phyloP scores from a whole-genome alignment of 306 rosid species.

The Fragaria ananassa region DNA sequence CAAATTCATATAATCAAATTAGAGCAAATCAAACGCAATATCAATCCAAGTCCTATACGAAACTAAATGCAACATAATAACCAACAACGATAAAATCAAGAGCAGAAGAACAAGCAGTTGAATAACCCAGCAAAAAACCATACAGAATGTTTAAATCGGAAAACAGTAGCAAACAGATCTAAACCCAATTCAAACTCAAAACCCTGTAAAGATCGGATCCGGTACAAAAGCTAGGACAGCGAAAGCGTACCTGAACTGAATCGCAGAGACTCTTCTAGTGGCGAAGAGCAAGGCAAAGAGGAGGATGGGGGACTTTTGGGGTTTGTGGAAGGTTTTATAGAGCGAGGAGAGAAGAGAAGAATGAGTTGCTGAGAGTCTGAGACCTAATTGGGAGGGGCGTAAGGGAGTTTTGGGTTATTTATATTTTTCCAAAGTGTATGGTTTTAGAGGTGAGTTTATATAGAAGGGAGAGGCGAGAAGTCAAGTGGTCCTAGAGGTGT shows the following conservation, averaged over 20 bases:
- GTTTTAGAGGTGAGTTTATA: neutral
- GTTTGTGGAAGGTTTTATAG: slow-evolving; percentile 45
- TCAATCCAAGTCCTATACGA: neutral
- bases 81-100: neutral
- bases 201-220: slow-evolving; percentile 17
- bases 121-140: neutral
- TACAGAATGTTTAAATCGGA: slow-evolving; percentile 21
- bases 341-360: neutral
- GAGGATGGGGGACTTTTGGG: slow-evolving; percentile 6
- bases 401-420: slow-evolving; percentile 28
- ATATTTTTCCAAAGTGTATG: neutral
- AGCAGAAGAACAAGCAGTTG: neutral
- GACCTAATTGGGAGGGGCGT: slow-evolving; percentile 21
- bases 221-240: slow-evolving; percentile 11
- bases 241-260: slow-evolving; percentile 34
- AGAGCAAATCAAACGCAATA: neutral
- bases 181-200: neutral
- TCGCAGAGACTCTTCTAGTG: slow-evolving; percentile 8
- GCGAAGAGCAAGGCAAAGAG: neutral
- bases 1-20: neutral
- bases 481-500: slow-evolving; percentile 37
- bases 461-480: neutral
- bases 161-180: slow-evolving; percentile 50
- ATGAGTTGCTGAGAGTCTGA: neutral
- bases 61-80: neutral